A percentile compares a stretch with the other conserved stretches of the same genome.
Conservation (phyloP, 306 rosid species). For the Gastrolobium bilobum region DNA sequence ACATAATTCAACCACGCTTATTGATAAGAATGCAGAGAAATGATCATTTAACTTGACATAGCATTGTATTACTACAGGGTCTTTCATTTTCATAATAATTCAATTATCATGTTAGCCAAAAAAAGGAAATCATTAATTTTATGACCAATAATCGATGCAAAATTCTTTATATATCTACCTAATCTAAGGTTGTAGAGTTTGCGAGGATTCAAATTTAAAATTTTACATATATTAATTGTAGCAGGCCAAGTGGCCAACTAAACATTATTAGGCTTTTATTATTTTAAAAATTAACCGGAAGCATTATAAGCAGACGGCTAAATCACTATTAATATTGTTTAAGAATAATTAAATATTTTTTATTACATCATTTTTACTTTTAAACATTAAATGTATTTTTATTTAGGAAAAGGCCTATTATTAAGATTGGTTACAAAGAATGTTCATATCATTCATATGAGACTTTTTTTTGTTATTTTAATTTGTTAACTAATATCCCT, state of each 20-base stretch:
- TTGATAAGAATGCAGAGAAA: constrained; percentile 14
- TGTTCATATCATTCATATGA: too few species aligned
- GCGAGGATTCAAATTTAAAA: neutral
- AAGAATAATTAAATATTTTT: too few species aligned
- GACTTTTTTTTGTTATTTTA: too few species aligned
- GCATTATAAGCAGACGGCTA: too few species aligned
- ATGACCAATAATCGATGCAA: neutral
- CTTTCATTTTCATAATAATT: constrained; percentile 16
- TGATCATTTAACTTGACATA: constrained; percentile 23
- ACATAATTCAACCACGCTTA: constrained; percentile 24
- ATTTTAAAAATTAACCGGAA: too few species aligned
- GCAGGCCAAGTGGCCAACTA: neutral
- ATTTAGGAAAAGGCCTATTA: too few species aligned
- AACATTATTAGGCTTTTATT: too few species aligned
- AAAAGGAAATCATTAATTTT: neutral
- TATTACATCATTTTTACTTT: too few species aligned
- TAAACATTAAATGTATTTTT: too few species aligned
- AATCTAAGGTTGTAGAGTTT: neutral
- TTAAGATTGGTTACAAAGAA: too few species aligned
- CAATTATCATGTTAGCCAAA: constrained; percentile 7
- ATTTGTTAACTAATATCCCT: too few species aligned
- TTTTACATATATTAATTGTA: neutral
- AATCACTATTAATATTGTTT: too few species aligned
- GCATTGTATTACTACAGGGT: neutral
- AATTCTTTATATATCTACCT: constrained; percentile 6